Evolutionary conservation across 148 eudicot species (phyloP).

Genomic region (Rhododendron mucronatum): DNA sequence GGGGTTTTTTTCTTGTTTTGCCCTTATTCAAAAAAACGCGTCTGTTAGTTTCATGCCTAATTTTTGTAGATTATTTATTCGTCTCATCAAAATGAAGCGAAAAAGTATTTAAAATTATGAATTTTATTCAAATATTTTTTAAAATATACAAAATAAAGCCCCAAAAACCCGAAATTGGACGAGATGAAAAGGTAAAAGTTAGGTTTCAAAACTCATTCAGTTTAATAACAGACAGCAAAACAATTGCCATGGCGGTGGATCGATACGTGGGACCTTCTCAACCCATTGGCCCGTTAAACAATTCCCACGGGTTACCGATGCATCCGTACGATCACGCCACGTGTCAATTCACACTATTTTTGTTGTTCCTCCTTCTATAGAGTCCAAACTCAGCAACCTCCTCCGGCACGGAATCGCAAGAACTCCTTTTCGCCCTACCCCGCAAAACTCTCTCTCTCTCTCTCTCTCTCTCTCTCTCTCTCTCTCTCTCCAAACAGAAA

Average conservation of each 20-base stretch:
- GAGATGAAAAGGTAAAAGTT: too few species aligned
- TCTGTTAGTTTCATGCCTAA: too few species aligned
- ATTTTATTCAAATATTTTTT: too few species aligned
- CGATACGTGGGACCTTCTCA: not conserved
- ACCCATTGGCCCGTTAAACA: not conserved
- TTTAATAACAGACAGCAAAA: not conserved
- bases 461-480: slow-evolving; percentile 12
- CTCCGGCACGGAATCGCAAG: slow-evolving; percentile 2
- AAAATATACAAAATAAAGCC: too few species aligned
- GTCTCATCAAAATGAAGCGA: too few species aligned
- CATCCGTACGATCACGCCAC: not conserved
- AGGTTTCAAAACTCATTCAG: too few species aligned
- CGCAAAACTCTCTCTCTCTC: not conserved
- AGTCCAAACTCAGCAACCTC: not conserved
- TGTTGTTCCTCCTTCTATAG: not conserved
- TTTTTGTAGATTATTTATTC: too few species aligned
- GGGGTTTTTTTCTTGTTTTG: too few species aligned
- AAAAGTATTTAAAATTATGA: too few species aligned
- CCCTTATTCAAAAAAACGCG: too few species aligned
- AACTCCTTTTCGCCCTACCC: not conserved
- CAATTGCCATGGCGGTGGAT: not conserved
- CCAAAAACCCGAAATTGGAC: too few species aligned
- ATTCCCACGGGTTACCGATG: not conserved
- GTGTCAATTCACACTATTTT: not conserved
- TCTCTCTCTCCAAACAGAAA: slow-evolving; percentile 3